Evolutionary conservation across 2,329 filamentous ascomycete genomes (phyloP).

Genomic region (Cladosporium sp.): DNA sequence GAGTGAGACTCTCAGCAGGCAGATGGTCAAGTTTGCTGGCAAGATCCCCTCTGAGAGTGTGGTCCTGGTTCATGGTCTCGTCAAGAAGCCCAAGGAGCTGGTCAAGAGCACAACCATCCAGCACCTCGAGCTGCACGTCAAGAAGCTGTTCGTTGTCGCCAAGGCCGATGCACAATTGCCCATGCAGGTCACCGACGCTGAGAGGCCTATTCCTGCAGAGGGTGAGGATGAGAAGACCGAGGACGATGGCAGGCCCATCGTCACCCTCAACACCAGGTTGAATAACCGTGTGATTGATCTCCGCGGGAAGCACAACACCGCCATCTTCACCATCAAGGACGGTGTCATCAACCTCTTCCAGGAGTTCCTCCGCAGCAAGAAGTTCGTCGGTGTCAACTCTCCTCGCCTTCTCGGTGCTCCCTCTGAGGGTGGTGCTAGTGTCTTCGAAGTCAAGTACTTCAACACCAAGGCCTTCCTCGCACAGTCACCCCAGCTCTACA

Average conservation of each 20-base stretch:
- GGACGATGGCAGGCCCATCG: conserved; percentile 60
- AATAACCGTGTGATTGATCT: conserved; percentile 93
- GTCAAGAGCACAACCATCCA: conserved; percentile 83
- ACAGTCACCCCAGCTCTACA: conserved; percentile 80
- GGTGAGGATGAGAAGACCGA: conserved; percentile 47
- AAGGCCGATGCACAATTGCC: conserved; percentile 58
- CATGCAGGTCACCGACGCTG: conserved; percentile 54
- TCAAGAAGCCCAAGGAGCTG: conserved; percentile 78
- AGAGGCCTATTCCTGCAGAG: conserved; percentile 45
- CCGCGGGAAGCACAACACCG: conserved; percentile 84
- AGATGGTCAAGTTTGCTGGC: conserved; percentile 92
- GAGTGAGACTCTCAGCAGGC: conserved; percentile 59
- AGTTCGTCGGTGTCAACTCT: conserved; percentile 81
- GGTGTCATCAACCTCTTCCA: conserved; percentile 67
- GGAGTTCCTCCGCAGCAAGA: conserved; percentile 70
- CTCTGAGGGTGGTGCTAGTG: conserved; percentile 87
- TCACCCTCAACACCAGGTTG: conserved; percentile 77
- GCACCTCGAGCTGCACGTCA: conserved; percentile 80
- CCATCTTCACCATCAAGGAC: conserved; percentile 69
- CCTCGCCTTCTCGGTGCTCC: conserved; percentile 86
- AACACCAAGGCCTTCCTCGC: conserved; percentile 75
- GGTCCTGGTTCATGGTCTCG: conserved; percentile 72
- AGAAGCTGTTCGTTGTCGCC: conserved; percentile 75
- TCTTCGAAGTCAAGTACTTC: conserved; percentile 89
- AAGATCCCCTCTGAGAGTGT: conserved; percentile 74